Evolutionary conservation across 306 rosid species (phyloP), one percentile per base, ranked within the genome.

Genomic region (Begonia loranthoides): DNA sequence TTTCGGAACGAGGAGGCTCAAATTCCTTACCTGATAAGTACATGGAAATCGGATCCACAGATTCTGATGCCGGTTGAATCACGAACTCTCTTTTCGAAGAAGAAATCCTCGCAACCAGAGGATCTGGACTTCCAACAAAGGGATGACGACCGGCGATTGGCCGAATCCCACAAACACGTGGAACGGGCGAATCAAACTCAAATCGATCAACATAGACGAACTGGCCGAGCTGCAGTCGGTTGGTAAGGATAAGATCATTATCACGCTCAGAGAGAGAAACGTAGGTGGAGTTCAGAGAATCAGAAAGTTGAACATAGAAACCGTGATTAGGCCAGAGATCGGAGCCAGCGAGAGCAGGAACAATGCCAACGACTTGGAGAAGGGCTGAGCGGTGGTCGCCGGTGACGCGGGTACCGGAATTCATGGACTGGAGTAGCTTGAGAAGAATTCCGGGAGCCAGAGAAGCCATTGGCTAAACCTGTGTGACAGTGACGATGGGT

Each of bases 331-430:
- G 83, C 73, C 82, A 86, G 62, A 90, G 83, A 50, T 81, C 96
- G 24, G 94, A 67, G 16, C 93, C 88, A 10, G 99, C 79, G 9
- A 86, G 89, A 5, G 95, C 86, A 0, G 99, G 99, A 15, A 90
- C 93, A 17, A 90, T 90, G 2, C 99, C 99, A 41, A 78, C 80
- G 17, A 90, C 82, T 48, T 90, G 99, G 11, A 90, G 92, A 41
- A 90, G 92, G 5, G 99, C 82, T 1, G 96, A 90, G 28, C 99
- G 94, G 78, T 90, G 99, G 72, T 90, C 99, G 14, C 99, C 96
- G 58, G 95, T 90, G 57, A 90, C 99, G n/a, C 88, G 74, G 58
- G 77, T 69, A 34, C 76, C 54, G 50, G 87, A 76, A 65, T 86
- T 90, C 88, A 90, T 90, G 15, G 86, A 79, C 51, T 86, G 96